phyloP scores from a whole-genome alignment of 2,329 filamentous ascomycete genomes.

The Sporothrix pallida region DNA sequence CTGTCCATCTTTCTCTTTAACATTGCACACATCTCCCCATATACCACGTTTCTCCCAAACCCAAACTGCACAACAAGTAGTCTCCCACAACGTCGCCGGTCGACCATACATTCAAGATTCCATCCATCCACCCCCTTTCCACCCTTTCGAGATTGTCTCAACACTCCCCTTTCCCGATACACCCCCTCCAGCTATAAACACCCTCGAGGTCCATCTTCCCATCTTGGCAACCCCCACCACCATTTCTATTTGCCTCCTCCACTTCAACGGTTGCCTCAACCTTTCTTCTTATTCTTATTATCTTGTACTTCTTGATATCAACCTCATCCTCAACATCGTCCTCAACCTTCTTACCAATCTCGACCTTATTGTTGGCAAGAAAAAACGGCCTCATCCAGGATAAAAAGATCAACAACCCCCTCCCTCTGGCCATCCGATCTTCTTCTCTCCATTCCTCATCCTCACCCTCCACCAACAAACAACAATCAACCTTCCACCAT shows the following conservation, averaged over 20 bases:
- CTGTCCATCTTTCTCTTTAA: not conserved
- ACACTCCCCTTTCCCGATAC: constrained; percentile 6
- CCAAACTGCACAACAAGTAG: not conserved
- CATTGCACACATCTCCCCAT: constrained; percentile 10
- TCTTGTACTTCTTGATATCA: not conserved
- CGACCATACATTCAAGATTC: not conserved
- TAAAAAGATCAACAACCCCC: constrained; percentile 32
- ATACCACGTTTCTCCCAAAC: not conserved
- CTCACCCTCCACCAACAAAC: not conserved
- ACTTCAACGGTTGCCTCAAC: constrained; percentile 28
- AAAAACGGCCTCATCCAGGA: constrained; percentile 24
- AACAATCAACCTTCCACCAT: not conserved
- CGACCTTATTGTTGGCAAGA: not conserved
- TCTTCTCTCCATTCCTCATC: constrained; percentile 29
- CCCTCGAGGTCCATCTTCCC: constrained; percentile 7
- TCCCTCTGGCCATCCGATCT: constrained; percentile 35
- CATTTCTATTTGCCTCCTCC: constrained; percentile 1
- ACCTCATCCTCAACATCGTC: not conserved
- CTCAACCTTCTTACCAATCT: not conserved
- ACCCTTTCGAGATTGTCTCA: not conserved
- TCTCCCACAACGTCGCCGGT: not conserved
- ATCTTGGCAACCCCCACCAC: constrained; percentile 25
- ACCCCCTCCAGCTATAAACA: not conserved
- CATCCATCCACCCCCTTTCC: constrained; percentile 8
- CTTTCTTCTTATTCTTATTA: not conserved